These are phyloP conservation scores for Millerago galiae DNA, from an alignment of 805 yeast genomes.

Conservation along the genomic window DNA sequence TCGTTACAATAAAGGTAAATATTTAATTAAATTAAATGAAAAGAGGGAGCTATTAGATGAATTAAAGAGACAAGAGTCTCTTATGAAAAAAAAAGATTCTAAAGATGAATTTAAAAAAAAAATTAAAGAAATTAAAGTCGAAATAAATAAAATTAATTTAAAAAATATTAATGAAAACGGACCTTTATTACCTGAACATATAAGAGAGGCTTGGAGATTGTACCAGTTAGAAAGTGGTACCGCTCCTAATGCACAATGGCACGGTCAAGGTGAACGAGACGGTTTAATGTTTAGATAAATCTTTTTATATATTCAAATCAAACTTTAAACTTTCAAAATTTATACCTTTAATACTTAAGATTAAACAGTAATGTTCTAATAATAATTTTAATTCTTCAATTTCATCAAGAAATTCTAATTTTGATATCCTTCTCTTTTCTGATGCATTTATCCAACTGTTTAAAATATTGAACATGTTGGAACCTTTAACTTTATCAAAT, in stretches of 20 bases:
- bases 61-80: constrained; percentile 31
- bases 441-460: constrained; percentile 26
- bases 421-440: constrained; percentile 37
- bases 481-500: constrained; percentile 8
- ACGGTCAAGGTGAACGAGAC: constrained; percentile 64
- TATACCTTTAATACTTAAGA: constrained; percentile 22
- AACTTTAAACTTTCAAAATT: constrained; percentile 15
- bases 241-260: constrained; percentile 59
- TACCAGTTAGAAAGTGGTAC: constrained; percentile 62
- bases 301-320: neutral
- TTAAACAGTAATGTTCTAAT: constrained; percentile 46
- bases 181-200: constrained; percentile 78
- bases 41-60: constrained; percentile 33
- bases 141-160: constrained; percentile 21
- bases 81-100: constrained; percentile 28
- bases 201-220: constrained; percentile 83
- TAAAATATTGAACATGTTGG: constrained; percentile 30
- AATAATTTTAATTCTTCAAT: constrained; percentile 49
- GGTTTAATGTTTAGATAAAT: constrained; percentile 59
- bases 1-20: constrained; percentile 38
- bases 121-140: constrained; percentile 20
- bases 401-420: constrained; percentile 51
- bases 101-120: constrained; percentile 14
- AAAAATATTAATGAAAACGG: constrained; percentile 33
- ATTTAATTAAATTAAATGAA: constrained; percentile 29